Evolutionary conservation across 2,329 filamentous ascomycete genomes (phyloP).

Genomic region (Penicillium sp.): DNA sequence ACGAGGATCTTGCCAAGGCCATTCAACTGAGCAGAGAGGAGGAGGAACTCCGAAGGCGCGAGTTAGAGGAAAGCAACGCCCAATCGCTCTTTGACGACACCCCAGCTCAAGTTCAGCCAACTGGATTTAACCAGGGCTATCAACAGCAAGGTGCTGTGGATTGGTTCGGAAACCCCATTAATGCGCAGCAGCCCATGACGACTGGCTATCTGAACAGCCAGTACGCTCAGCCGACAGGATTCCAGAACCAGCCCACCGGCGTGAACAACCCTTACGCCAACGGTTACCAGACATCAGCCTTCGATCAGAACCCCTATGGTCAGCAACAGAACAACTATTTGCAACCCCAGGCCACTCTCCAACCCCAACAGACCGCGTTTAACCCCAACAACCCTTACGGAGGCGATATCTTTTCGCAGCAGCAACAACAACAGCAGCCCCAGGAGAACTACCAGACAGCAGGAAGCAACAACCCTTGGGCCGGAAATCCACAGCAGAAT

Average conservation of each 20-base stretch:
- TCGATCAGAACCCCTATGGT: constrained; percentile 55
- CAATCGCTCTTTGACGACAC: constrained; percentile 83
- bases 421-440: constrained; percentile 45
- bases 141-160: constrained; percentile 95
- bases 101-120: constrained; percentile 69
- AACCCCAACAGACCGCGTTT: constrained; percentile 59
- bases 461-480: constrained; percentile 94
- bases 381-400: constrained; percentile 57
- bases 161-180: constrained; percentile 94
- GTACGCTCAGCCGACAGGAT: constrained; percentile 76
- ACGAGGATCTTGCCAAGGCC: constrained; percentile 89
- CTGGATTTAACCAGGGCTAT: constrained; percentile 93
- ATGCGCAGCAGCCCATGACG: constrained; percentile 66
- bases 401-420: constrained; percentile 42
- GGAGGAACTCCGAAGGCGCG: constrained; percentile 72
- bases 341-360: constrained; percentile 51
- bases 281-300: constrained; percentile 62
- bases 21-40: constrained; percentile 96
- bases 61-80: constrained; percentile 82
- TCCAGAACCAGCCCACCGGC: constrained; percentile 56
- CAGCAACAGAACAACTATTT: constrained; percentile 44
- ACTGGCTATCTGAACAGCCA: constrained; percentile 65
- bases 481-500: constrained; percentile 56
- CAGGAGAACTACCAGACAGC: constrained; percentile 64
- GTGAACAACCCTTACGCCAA: constrained; percentile 67